Percentiles rank a stretch among this genome's conserved stretches.
Evolutionary conservation across 352 stramenopile species (phyloP).

Genomic region (Globisporangium paddicum): DNA sequence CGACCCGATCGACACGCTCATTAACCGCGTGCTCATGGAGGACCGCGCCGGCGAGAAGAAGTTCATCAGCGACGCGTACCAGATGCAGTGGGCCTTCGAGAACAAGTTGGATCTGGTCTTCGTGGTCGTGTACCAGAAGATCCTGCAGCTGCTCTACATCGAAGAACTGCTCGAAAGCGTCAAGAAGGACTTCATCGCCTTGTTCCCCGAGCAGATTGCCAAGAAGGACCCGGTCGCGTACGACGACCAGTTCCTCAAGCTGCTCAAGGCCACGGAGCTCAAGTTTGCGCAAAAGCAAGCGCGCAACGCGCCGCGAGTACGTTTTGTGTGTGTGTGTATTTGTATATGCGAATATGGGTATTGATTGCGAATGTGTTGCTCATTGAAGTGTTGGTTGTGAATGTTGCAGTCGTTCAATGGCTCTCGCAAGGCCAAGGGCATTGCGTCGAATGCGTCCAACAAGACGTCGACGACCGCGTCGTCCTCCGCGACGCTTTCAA

Average conservation of each 20-base stretch:
- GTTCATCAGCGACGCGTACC: conserved; percentile 83
- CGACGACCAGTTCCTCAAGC: conserved; percentile 75
- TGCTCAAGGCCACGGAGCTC: conserved; percentile 70
- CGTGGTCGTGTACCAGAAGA: conserved; percentile 91
- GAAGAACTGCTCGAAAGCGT: conserved; percentile 89
- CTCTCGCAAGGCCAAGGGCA: conserved; percentile 61
- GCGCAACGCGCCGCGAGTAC: conserved; percentile 49
- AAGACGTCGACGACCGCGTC: conserved; percentile 30
- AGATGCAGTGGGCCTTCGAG: conserved; percentile 89
- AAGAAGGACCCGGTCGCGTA: conserved; percentile 71
- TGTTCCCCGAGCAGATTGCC: conserved; percentile 73
- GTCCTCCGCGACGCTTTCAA: conserved; percentile 32
- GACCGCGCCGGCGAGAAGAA: conserved; percentile 83
- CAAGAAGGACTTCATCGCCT: conserved; percentile 73
- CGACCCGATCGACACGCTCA: conserved; percentile 85
- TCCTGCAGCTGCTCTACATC: conserved; percentile 88
- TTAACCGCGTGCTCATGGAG: conserved; percentile 88
- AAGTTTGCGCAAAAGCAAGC: conserved; percentile 60
- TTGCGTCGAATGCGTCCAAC: conserved; percentile 36
- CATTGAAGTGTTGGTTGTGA: not conserved
- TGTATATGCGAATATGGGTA: not conserved
- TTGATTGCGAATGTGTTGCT: not conserved
- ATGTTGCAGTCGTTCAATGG: conserved; percentile 42
- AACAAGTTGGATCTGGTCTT: conserved; percentile 92
- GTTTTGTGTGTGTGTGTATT: conserved; percentile 6